Evolutionary conservation across 805 yeast species (phyloP), one percentile per base, ranked within the genome.

Genomic region (Candida nitratophila): DNA sequence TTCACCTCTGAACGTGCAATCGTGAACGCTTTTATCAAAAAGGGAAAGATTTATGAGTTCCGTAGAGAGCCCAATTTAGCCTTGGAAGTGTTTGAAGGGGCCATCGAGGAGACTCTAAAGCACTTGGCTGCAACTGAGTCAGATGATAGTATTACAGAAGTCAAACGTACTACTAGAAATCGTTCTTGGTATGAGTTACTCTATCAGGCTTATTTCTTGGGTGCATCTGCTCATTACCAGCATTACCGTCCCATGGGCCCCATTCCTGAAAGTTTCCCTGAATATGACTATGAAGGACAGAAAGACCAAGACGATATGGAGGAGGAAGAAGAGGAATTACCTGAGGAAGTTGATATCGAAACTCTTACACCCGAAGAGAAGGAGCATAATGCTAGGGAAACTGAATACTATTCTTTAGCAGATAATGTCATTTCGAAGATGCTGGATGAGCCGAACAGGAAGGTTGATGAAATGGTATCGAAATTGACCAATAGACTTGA

Each of bases 161-260:
- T 43, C 49, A 49, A 45, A 41, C 12, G 41, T 14, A 3, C 27
- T 42, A 2, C 39, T 17, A 16, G 52, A 50, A 4, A 74, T 11
- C 63, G 85, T 48, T 55, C 66, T 14, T 73, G 80, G 78, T 51
- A 72, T 29, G 83, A 86, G 41, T 54, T 79, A 11, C 63, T 86
- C 15, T 97, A 93, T 58, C 81, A 90, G 42, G 73, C 83, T 37
- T 83, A 77, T 55, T 91, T 90, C 56, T 77, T 88, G 48, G 66
- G 85, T 22, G 97, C 87, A 0, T 78, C 89, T 2, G 76, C 85
- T 0, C 77, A 83, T 54, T 86, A 73, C 50, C 90, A 83, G 52
- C 56, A 69, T 30, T 68, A 69, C 37, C 56, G 65, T 12, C 72
- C 70, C 8, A 60, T 63, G 54, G 52, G 56, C 19, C 56, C 57